Percentiles rank a stretch among this genome's conserved stretches.
These are phyloP conservation scores for Kodamaea arcana DNA, from an alignment of 1,139 yeast genomes.

Conservation along the genomic window DNA sequence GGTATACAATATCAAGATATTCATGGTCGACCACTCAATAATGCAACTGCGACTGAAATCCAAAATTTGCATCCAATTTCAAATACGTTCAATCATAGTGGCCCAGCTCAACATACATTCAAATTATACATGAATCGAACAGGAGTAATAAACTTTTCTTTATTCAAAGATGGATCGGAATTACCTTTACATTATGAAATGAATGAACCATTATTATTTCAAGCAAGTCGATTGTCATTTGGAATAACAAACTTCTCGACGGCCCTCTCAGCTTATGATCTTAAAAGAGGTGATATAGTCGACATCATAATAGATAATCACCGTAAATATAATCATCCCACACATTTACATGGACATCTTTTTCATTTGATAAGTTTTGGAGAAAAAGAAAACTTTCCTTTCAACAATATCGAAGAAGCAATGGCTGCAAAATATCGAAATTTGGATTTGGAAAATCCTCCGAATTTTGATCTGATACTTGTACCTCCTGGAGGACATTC, in stretches of 20 bases:
- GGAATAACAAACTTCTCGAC: slow-evolving; percentile 6
- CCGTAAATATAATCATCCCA: slow-evolving; percentile 26
- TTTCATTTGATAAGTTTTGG: slow-evolving; percentile 26
- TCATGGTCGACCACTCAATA: slow-evolving; percentile 5
- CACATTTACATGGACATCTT: slow-evolving; percentile 35
- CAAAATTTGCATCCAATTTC: slow-evolving; percentile 15
- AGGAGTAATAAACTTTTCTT: slow-evolving; percentile 23
- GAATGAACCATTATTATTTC: slow-evolving; percentile 14
- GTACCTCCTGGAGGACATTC: slow-evolving; percentile 27
- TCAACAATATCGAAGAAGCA: slow-evolving; percentile 21
- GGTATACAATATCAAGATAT: slow-evolving; percentile 7
- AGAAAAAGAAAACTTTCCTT: slow-evolving; percentile 18
- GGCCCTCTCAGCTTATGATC: slow-evolving; percentile 14
- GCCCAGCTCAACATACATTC: slow-evolving; percentile 21
- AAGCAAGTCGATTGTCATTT: slow-evolving; percentile 4
- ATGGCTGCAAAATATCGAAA: slow-evolving; percentile 12
- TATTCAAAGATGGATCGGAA: slow-evolving; percentile 20
- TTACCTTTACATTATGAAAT: slow-evolving; percentile 18
- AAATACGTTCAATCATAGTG: slow-evolving; percentile 6
- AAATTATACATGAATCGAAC: slow-evolving; percentile 21
- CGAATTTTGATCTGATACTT: slow-evolving; percentile 24
- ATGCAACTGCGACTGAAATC: slow-evolving; percentile 6
- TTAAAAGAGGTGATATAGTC: slow-evolving; percentile 22
- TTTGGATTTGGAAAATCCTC: slow-evolving; percentile 17
- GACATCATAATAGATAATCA: slow-evolving; percentile 28